Evolutionary conservation across 108 stramenopile genomes (phyloP), one percentile per base, ranked within the genome.

Genomic region (Cyclotella cryptica): DNA sequence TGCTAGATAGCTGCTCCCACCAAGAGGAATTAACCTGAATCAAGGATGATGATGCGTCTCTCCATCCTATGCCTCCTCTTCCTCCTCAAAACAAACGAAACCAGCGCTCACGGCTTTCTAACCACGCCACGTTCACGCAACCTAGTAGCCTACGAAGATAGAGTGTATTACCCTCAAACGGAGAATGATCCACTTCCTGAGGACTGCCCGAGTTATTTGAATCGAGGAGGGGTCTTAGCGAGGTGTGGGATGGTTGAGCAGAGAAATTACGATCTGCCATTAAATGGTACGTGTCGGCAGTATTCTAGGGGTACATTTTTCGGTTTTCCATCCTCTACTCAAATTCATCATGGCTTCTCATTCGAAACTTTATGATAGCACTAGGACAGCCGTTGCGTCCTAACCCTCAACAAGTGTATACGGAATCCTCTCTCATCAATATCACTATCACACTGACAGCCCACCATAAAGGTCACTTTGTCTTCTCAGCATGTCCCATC

Each of bases 391-490:
- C 81, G 1, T 84, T 90, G 77, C 63, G 74, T 4, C 52, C 75
- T 58, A 74, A 69, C n/a, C 39, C 74, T 1, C 84, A 88, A 45
- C 70, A 15, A 10, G 57, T 43, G 1, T 89, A 86, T 66, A 42
- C 21, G 0, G 65, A 80, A 49, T 73, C 74, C 6, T 43, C 61
- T 21, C 39, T 57, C 8, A 85, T 89, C 40, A 61, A 72, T 26
- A 52, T 89, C 14, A 80, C 80, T 26, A 69, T 79, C 58, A 47
- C 71, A 19, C 55, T 88, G 14, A 84, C 79, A 6, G 87, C 86
- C 10, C 90, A 90, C 84, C 90, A 88, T 62, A 80, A 72, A 52
- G 90, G 90, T 41, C 88, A 90, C 63, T 71, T 88, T 43, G 72
- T 72, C 17, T 69, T 88, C 72, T 63, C 53, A 17, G 90, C 78